Evolutionary conservation across 495 filamentous ascomycete species (phyloP), one percentile per base, ranked within the genome.

Genomic region (Wilcoxina mikolae): DNA sequence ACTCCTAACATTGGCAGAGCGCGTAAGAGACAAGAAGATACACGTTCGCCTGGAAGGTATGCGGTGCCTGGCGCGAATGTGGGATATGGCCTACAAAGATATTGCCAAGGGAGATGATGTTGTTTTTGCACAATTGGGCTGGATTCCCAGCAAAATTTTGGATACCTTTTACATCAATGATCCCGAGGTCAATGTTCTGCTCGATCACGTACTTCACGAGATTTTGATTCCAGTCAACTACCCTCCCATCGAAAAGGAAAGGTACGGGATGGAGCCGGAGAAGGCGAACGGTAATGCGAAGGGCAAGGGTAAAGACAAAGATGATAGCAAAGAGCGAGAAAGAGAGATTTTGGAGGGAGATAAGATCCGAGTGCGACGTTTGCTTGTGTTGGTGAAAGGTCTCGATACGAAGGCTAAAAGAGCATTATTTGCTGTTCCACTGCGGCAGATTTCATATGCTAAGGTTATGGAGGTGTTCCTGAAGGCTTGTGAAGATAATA

Each of bases 141-240:
- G 80, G 44, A 85, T 88, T 41, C 90, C 91, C 11, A 82, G 81
- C 1, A 87, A 80, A 61, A 88, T 96, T 33, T 78, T 94, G 52
- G 87, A 88, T 60, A 80, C 85, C 0, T 85, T 82, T 57, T 99
- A 94, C 64, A 83, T 89, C 43, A 95, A 95, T 64, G 88, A 95
- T 62, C 71, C 72, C 3, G 88, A 94, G 55, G 78, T 95, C 51
- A 89, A 88, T 65, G 76, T 84, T 20, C 70, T 88, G 44, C 73
- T 95, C 28, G 89, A 95, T 56, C 79, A 80, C 20, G 85, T 90
- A n/a, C 68, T 94, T 39, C 93, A 81, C 67, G 88, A 95, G 55
- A 81, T 78, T 26, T 74, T 99, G 24, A 72, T 96, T 12, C 93
- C 91, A 9, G 73, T 96, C 0, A 76, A 72, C 26, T 98, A 89